Evolutionary conservation across 768 basidiomycete species (phyloP).

Genomic region (Naematelia aurantialba): DNA sequence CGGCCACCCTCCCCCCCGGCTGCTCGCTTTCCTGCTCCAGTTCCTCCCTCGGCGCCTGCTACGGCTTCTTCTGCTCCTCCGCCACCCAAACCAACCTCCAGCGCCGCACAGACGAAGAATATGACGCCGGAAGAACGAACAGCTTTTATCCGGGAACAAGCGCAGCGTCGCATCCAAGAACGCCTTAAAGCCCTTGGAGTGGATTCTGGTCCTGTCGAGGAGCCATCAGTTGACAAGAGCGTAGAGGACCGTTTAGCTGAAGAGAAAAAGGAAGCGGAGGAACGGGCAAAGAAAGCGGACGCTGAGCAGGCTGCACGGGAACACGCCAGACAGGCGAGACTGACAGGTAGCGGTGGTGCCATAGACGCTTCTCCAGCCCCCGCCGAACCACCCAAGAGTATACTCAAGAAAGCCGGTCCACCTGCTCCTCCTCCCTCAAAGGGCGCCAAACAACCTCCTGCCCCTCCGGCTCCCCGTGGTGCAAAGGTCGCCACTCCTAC

Average conservation of each 20-base stretch:
- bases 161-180: slow-evolving; percentile 73
- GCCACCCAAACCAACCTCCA: slow-evolving; percentile 31
- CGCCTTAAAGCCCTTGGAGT: slow-evolving; percentile 83
- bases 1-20: slow-evolving; percentile 22
- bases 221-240: slow-evolving; percentile 61
- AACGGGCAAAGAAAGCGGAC: slow-evolving; percentile 73
- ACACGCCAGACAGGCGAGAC: slow-evolving; percentile 63
- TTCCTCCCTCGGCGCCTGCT: slow-evolving; percentile 49
- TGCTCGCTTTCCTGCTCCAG: slow-evolving; percentile 40
- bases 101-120: slow-evolving; percentile 59
- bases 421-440: slow-evolving; percentile 45
- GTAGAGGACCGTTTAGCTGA: slow-evolving; percentile 79
- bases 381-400: slow-evolving; percentile 51
- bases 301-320: slow-evolving; percentile 76
- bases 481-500: slow-evolving; percentile 7
- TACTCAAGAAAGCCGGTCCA: slow-evolving; percentile 52
- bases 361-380: slow-evolving; percentile 56
- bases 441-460: slow-evolving; percentile 24
- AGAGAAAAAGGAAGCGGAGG: slow-evolving; percentile 88
- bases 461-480: slow-evolving; percentile 29
- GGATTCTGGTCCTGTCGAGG: slow-evolving; percentile 45
- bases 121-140: slow-evolving; percentile 82
- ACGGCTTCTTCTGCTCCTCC: slow-evolving; percentile 53
- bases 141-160: slow-evolving; percentile 73
- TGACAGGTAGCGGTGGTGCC: slow-evolving; percentile 59